Percentiles rank a stretch among this genome's conserved stretches.
These are phyloP conservation scores for Calcarisporium arbuscula DNA, from an alignment of 2,329 filamentous ascomycete species.

Conservation along the genomic window DNA sequence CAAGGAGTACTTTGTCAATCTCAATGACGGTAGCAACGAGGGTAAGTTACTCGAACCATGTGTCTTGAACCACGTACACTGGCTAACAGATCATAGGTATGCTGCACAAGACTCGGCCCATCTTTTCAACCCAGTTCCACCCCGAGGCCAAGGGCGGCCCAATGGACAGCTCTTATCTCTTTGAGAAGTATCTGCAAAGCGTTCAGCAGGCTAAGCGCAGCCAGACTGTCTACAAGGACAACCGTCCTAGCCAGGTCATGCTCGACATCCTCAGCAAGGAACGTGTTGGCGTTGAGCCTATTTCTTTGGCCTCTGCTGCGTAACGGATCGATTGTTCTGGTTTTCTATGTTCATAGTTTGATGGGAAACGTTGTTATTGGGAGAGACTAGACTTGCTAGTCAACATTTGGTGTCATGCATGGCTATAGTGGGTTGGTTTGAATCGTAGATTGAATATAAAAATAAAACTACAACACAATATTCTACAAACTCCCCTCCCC, in stretches of 20 bases:
- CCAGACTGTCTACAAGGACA: slow-evolving; percentile 75
- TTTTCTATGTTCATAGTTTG: slow-evolving; percentile 4
- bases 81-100: slow-evolving; percentile 46
- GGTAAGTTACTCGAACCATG: slow-evolving; percentile 37
- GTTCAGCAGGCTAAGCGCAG: slow-evolving; percentile 84
- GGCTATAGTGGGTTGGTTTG: too few species aligned
- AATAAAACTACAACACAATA: too few species aligned
- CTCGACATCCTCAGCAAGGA: slow-evolving; percentile 90
- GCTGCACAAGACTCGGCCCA: slow-evolving; percentile 92
- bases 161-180: slow-evolving; percentile 91
- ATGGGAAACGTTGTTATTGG: slow-evolving; percentile 3
- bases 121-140: slow-evolving; percentile 98
- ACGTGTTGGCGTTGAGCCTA: slow-evolving; percentile 79
- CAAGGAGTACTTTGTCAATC: slow-evolving; percentile 97
- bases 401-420: too few species aligned
- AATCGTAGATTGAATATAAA: too few species aligned
- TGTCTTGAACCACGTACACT: slow-evolving; percentile 4
- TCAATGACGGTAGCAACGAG: slow-evolving; percentile 97
- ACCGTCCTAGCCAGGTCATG: slow-evolving; percentile 78
- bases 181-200: slow-evolving; percentile 91
- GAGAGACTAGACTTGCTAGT: not conserved
- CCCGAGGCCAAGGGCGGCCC: slow-evolving; percentile 97
- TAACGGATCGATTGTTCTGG: slow-evolving; percentile 17
- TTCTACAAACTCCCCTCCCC: too few species aligned
- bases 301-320: slow-evolving; percentile 45